Percentiles rank a stretch among this genome's conserved stretches.
These are phyloP conservation scores for Boletus subcaerulescens DNA, from an alignment of 768 basidiomycete genomes.

Conservation along the genomic window DNA sequence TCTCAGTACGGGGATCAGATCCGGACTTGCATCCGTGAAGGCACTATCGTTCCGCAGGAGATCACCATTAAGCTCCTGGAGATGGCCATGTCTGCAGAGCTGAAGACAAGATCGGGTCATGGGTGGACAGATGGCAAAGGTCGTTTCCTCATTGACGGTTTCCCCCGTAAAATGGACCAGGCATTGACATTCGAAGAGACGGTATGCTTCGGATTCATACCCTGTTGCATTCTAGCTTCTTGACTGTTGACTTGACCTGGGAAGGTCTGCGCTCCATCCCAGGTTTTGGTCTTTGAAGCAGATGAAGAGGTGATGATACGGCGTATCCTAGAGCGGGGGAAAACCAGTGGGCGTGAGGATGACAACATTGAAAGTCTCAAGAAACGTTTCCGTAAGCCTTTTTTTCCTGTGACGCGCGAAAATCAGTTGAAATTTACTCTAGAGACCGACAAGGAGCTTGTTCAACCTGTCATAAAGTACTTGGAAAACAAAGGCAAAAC, in stretches of 20 bases:
- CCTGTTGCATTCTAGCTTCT: neutral
- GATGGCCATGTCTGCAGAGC: slow-evolving; percentile 77
- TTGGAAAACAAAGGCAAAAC: slow-evolving; percentile 70
- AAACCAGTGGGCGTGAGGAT: slow-evolving; percentile 94
- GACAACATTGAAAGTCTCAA: slow-evolving; percentile 92
- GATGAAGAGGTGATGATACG: slow-evolving; percentile 84
- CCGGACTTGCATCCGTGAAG: slow-evolving; percentile 83
- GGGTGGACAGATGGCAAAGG: slow-evolving; percentile 73
- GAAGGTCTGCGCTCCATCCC: slow-evolving; percentile 77
- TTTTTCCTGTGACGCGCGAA: neutral
- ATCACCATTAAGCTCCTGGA: slow-evolving; percentile 94
- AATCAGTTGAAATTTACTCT: neutral
- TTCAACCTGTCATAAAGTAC: slow-evolving; percentile 91
- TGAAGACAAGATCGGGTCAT: slow-evolving; percentile 43
- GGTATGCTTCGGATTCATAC: slow-evolving; percentile 42
- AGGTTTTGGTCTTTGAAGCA: slow-evolving; percentile 84
- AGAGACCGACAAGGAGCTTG: slow-evolving; percentile 84
- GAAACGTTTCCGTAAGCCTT: slow-evolving; percentile 86
- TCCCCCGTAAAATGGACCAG: slow-evolving; percentile 99
- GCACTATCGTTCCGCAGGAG: slow-evolving; percentile 93
- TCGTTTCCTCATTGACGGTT: slow-evolving; percentile 94
- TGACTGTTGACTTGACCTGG: neutral
- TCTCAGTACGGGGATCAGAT: slow-evolving; percentile 85
- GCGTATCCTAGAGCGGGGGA: slow-evolving; percentile 83
- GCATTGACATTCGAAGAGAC: slow-evolving; percentile 85